Conservation (phyloP, 139 green algal species). For the Zygnema cylindricum region DNA sequence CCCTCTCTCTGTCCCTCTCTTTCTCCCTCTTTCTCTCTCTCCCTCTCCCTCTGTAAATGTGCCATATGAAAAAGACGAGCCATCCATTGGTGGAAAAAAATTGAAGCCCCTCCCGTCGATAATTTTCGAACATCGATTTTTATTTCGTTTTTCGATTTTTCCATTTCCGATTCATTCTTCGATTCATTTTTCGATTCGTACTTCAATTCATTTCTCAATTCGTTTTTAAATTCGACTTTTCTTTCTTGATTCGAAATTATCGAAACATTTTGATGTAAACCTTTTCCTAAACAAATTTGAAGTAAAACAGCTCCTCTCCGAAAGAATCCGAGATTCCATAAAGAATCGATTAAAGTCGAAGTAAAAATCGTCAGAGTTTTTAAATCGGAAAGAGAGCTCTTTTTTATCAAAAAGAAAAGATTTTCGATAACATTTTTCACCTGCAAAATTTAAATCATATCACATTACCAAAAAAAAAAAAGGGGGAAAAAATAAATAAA, state of each 20-base stretch:
- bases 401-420: too few relatives aligned
- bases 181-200: too few relatives aligned
- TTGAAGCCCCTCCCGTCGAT: not conserved
- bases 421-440: too few relatives aligned
- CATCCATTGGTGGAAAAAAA: slow-evolving; percentile 1
- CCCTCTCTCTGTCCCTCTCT: not conserved
- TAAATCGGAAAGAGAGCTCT: not conserved
- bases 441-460: too few relatives aligned
- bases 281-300: not conserved
- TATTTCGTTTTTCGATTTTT: not conserved
- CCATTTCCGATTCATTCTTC: too few relatives aligned
- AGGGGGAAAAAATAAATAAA: too few relatives aligned
- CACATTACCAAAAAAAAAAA: too few relatives aligned
- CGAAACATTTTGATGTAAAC: not conserved
- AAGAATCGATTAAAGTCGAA: not conserved
- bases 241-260: not conserved
- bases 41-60: not conserved
- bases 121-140: not conserved
- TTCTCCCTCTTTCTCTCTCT: not conserved
- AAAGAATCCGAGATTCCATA: not conserved
- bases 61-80: not conserved
- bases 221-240: too few relatives aligned
- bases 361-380: not conserved
- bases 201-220: too few relatives aligned
- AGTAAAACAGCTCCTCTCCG: not conserved